Conservation (phyloP, 2,329 filamentous ascomycete species). For the Ceratocystis diversiconidia region DNA sequence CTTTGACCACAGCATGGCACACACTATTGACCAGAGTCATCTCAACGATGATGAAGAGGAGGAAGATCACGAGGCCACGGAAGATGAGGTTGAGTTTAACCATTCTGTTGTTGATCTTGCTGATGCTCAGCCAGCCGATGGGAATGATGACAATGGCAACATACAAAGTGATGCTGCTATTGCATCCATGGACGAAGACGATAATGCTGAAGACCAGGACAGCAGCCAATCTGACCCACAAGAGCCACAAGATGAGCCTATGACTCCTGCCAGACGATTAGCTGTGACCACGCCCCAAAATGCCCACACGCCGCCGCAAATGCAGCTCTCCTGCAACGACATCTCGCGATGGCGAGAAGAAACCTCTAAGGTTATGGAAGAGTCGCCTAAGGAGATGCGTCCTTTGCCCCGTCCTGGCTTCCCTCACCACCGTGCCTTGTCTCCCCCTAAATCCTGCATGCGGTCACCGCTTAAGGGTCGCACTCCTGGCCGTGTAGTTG, state of each 20-base stretch:
- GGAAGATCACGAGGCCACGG: not conserved
- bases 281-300: not conserved
- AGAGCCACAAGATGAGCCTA: not conserved
- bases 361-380: constrained; percentile 23
- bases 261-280: not conserved
- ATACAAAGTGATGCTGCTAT: constrained; percentile 15
- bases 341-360: constrained; percentile 31
- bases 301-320: constrained; percentile 27
- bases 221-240: not conserved
- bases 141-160: not conserved
- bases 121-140: not conserved
- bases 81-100: not conserved
- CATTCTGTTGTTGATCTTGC: not conserved
- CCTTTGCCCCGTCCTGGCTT: constrained; percentile 27
- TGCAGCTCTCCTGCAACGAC: constrained; percentile 31
- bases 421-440: constrained; percentile 37
- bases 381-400: constrained; percentile 19
- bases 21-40: constrained; percentile 17
- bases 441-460: constrained; percentile 42
- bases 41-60: constrained; percentile 4
- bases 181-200: constrained; percentile 11
- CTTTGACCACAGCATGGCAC: constrained; percentile 17
- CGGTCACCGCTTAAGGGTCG: constrained; percentile 43
- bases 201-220: not conserved
- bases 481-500: constrained; percentile 44